A percentile compares a stretch with the other conserved stretches of the same genome.
Conservation (phyloP, 768 basidiomycete species). For the Lactarius evosmus region DNA sequence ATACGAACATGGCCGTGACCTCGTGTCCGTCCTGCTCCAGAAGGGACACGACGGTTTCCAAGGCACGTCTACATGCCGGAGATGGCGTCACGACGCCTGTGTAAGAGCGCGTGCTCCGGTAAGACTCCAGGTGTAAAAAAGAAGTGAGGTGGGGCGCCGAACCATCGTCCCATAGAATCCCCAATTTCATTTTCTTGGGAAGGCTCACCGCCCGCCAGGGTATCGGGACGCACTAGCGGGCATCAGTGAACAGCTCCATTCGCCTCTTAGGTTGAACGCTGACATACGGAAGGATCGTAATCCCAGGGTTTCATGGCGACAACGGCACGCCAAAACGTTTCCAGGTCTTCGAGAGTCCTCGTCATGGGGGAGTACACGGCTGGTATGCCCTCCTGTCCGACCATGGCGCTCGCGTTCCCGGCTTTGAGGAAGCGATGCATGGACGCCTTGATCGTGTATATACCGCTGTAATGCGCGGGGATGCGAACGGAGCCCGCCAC, state of each 20-base stretch:
- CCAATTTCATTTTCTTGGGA: slow-evolving; percentile 19
- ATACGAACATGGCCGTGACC: slow-evolving; percentile 48
- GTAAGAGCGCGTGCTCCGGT: slow-evolving; percentile 4
- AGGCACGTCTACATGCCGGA: slow-evolving; percentile 56
- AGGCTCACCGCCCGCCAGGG: slow-evolving; percentile 35
- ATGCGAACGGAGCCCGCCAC: slow-evolving; percentile 66
- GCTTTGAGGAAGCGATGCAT: slow-evolving; percentile 53
- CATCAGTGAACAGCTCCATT: neutral
- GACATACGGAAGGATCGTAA: slow-evolving; percentile 52
- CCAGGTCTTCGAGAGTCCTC: slow-evolving; percentile 55
- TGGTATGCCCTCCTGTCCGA: slow-evolving; percentile 57
- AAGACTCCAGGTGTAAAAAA: neutral
- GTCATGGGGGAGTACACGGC: slow-evolving; percentile 60
- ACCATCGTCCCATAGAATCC: slow-evolving; percentile 52
- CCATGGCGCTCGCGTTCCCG: slow-evolving; percentile 45
- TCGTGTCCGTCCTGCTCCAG: slow-evolving; percentile 48
- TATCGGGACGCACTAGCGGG: slow-evolving; percentile 34
- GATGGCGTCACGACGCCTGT: slow-evolving; percentile 57
- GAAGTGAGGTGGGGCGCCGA: slow-evolving; percentile 27
- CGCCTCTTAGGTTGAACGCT: neutral
- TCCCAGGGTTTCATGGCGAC: slow-evolving; percentile 61
- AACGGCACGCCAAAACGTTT: slow-evolving; percentile 62
- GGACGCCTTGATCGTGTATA: slow-evolving; percentile 59
- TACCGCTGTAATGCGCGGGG: slow-evolving; percentile 64
- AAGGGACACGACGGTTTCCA: slow-evolving; percentile 44